These are phyloP conservation scores for Podospora tetraspora DNA, from an alignment of 495 filamentous ascomycete species.

Conservation along the genomic window DNA sequence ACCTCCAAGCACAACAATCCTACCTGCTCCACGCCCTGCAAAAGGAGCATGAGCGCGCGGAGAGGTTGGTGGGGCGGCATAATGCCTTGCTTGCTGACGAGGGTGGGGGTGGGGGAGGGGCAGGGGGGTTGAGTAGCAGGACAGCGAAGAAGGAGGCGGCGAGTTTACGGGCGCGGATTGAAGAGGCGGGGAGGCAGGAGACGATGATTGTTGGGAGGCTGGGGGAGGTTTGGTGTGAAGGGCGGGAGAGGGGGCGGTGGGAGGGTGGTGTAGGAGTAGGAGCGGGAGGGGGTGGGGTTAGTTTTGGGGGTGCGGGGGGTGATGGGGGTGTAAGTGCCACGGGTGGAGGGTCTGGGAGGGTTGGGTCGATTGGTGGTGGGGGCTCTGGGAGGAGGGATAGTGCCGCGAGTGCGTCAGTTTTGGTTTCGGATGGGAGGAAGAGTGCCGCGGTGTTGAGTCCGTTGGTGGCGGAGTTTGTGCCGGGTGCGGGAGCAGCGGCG, in stretches of 20 bases:
- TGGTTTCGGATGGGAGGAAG: neutral
- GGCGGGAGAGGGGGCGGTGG: constrained; percentile 36
- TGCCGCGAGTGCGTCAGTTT: neutral
- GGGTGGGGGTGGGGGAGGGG: too few species aligned
- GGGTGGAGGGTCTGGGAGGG: too few species aligned
- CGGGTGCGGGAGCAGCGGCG: neutral
- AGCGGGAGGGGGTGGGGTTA: too few species aligned
- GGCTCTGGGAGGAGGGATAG: neutral
- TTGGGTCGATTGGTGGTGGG: neutral
- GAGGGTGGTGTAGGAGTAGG: neutral
- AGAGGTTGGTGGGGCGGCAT: constrained; percentile 28
- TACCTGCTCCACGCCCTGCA: constrained; percentile 39
- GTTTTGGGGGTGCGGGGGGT: neutral
- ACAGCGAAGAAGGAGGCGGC: constrained; percentile 9
- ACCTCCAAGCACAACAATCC: constrained; percentile 35
- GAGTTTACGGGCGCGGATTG: constrained; percentile 23
- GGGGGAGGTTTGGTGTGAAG: constrained; percentile 41
- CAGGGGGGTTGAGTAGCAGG: neutral
- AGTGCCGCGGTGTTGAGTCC: constrained; percentile 8
- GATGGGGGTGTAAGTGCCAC: too few species aligned
- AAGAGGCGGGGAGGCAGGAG: constrained; percentile 37
- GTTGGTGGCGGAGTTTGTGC: constrained; percentile 5
- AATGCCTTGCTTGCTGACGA: constrained; percentile 9
- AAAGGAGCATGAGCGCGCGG: constrained; percentile 30
- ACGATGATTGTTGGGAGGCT: constrained; percentile 34